Evolutionary conservation across 768 basidiomycete genomes (phyloP), one percentile per base, ranked within the genome.

Genomic region (Trametes villosa): DNA sequence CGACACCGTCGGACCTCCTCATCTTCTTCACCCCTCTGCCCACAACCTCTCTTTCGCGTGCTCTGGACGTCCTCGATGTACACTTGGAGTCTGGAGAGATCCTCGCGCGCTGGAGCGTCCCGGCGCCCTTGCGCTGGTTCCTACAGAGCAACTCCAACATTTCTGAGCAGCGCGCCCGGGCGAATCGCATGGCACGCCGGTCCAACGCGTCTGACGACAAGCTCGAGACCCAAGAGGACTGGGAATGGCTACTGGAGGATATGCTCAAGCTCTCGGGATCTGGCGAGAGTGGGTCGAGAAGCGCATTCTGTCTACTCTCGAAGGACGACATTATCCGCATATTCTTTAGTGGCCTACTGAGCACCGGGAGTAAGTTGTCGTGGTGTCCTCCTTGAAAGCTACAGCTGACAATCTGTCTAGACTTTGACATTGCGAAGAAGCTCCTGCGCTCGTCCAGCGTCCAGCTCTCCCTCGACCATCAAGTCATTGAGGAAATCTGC

Each of bases 41-140:
- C 0, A 74, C 88, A 20, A 74, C 84, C 2, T 85, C 91, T 1
- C 78, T 98, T 9, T 96, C 95, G 0, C 83, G 85, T 53, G 86
- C 88, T 7, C 83, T 99, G 40, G 96, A 99, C 71, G 86, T 94
- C 51, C 82, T 98, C 52, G 96, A 98, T 74, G 85, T 96, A 1
- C 96, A 98, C 72, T 82, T 99, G 13, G 93, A 97, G 69, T 91
- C 91, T 0, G 96, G 93, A 22, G 96, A 98, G 74, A 92, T 94
- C 44, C 78, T 99, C 18, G 83, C 91, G 2, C 83, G 93, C 29
- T 99, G 96, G 95, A 83, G 82, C 67, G 90, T 90, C 2, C 83
- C 91, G 24, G 89, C 89, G 2, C 88, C 92, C 2, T 75, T 98
- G 44, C 82, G 86, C n/a, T 98, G 94, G 91, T 92, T 98, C 74